Evolutionary conservation across 495 filamentous ascomycete genomes (phyloP), one percentile per base, ranked within the genome.

Genomic region (Penicillium paxilli): DNA sequence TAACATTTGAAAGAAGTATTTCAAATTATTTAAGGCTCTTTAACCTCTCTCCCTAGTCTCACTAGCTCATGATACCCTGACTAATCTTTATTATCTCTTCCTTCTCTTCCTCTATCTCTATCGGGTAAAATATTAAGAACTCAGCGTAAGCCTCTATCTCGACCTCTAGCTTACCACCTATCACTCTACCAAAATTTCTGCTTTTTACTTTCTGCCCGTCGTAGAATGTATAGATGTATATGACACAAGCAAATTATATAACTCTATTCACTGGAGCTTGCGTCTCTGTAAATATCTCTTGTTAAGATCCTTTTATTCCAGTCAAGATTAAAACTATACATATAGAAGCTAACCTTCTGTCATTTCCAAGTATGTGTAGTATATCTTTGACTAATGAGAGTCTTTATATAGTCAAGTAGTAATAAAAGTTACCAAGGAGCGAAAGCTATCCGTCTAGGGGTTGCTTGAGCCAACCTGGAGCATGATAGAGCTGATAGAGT

Each of bases 91-190:
- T 51, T 23, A 44, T 47, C 51, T 63, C 60, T 51, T 67, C 69
- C 32, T 64, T 65, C 11, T 64, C 62, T 12, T 69, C 44, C 3
- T 77, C 51, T 14, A 32, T 32, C 9, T 69, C 62, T 63, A 79
- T 70, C 17, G 79, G 59, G 51, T 82, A 78, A 51, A 79, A 82
- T 21, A 82, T 54, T 44, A 58, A 72, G 52, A 82, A 82, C 52
- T 68, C 57, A 11, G 67, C 59, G 10, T 66, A 69, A 2, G 65
- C 68, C 0, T 75, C 76, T 7, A 69, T 24, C 17, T 66, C 54
- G 22, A 74, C 67, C 14, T 78, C 71, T 8, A 65, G 54, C 16
- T 32, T 32, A 67, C 67, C 25, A 67, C 65, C 25, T 77, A 58
- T 21, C 67, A 66, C 17, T 70, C 70, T 5, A 68, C 40, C 70